These are phyloP conservation scores for Skeletonema menzelii DNA, from an alignment of 108 stramenopile species.

Conservation along the genomic window DNA sequence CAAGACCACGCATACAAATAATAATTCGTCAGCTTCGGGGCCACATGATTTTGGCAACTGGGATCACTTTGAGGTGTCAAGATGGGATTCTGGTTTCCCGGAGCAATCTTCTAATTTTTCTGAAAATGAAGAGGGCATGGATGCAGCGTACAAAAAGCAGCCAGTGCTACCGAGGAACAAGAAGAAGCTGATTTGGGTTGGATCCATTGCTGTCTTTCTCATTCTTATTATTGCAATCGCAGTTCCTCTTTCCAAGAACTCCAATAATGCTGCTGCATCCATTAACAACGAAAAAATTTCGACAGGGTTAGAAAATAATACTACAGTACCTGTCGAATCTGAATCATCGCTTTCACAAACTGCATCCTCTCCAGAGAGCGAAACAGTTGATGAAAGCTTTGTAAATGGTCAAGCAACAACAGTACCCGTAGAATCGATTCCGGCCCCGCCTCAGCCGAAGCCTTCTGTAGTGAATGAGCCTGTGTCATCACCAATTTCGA, in stretches of 20 bases:
- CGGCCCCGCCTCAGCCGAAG: no score
- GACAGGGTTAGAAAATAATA: not conserved
- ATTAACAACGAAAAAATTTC: not conserved
- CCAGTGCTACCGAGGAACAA: not conserved
- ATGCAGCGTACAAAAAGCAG: not conserved
- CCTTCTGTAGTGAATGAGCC: not conserved
- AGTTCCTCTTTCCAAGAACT: not conserved
- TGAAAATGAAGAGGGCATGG: not conserved
- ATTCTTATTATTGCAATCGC: not conserved
- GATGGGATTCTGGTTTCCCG: not conserved
- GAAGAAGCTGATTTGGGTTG: not conserved
- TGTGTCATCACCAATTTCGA: not conserved
- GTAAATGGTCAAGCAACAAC: not conserved
- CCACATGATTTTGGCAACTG: not conserved
- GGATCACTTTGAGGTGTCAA: not conserved
- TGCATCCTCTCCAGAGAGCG: not conserved
- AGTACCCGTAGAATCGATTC: not conserved
- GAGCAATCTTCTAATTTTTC: not conserved
- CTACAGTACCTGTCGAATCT: not conserved
- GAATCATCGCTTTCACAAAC: not conserved
- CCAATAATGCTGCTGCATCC: not conserved
- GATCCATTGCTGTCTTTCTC: not conserved
- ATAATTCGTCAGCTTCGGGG: not conserved
- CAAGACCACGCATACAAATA: not conserved
- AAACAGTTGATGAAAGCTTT: not conserved